Evolutionary conservation across 257 asterid species (phyloP), one percentile per base, ranked within the genome.

Genomic region (Primulina huaijiensis): DNA sequence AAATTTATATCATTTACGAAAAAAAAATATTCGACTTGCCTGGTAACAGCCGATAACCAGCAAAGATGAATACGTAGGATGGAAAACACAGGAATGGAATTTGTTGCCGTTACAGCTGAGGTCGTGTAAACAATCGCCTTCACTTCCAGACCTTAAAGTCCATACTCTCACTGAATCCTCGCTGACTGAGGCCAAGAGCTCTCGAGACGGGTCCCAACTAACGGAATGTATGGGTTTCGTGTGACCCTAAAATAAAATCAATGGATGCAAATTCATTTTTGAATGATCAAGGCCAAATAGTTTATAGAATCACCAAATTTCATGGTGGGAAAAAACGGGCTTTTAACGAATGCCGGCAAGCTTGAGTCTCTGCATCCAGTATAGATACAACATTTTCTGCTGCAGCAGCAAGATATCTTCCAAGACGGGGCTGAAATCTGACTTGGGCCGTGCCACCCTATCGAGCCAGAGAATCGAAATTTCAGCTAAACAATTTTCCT

Each of bases 151-250:
- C 50, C 95, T 85, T 64, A 93, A 19, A 0, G 90, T 75, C 99
- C 99, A 93, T n/a, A 93, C 97, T 71, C 86, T 79, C 64, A 90
- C 96, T 0, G 95, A 89, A 70, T 93, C 97, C 79, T 90, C 96
- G 55, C 96, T 89, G 62, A 89, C 97, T 0, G 99, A 90, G 21
- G 99, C 97, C 72, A 90, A 75, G 64, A 82, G 96, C 77, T 93
- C 99, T 6, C 99, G 96, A 2, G 86, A 63, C 3, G 88, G 87
- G 80, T 93, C 97, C 99, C 99, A 93, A 86, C 99, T 86, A 25
- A 93, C 72, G 1, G 87, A 85, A 72, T 82, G 82, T 29, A 90
- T 83, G 10, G 86, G 89, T 73, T 88, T 89, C 10, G 87, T 84
- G 78, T 90, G 97, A 30, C 96, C 96, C 99, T 93, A 8, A 23